Evolutionary conservation across 345 rosid genomes (phyloP), one percentile per base, ranked within the genome.

Genomic region (Litchi chinensis): DNA sequence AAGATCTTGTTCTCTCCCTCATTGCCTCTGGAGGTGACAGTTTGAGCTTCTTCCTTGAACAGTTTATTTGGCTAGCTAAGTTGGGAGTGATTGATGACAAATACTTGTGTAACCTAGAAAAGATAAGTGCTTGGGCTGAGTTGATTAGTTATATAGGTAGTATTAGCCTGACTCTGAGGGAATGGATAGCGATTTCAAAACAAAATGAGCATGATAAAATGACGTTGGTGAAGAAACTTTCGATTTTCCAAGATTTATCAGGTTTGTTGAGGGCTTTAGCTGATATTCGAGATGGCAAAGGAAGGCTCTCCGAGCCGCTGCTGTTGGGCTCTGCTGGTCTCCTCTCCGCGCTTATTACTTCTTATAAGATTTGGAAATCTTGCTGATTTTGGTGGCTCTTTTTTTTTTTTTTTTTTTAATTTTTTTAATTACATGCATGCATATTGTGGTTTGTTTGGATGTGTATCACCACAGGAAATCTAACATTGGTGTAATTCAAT

Each of bases 1-100:
- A 82, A 44, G 91, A 90, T 24, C n/a, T 86, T 41, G 1, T 87
- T 16, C 84, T 95, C 40, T 43, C 90, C 4, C 0, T 86, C 28
- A 67, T 89, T 67, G 92, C 97, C 4, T 95, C 91, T 68, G 97
- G 97, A 3, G 97, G 98, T 64, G 97, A 95, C 77, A 97, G 97
- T 19, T 63, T 91, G 68, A 89, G 91, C 70, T 90, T 87, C 80
- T 95, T 95, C 77, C 85, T 92, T 1, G 97, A 95, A 79, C 98
- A 93, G 28, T 87, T 95, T 74, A 87, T 92, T 32, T 95, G 99
- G 99, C 77, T 93, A 70, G 83, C 91, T 18, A 95, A 95, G 87
- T 86, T 97, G 5, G 98, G 98, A 0, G 79, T 93, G 64, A 90
- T 95, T 81, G 94, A 93, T 46, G 79, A 64, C 65, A 86, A 82